A percentile compares a stretch with the other conserved stretches of the same genome.
These are phyloP conservation scores for Termitomyces sp. DNA, from an alignment of 768 basidiomycete species.

Conservation along the genomic window DNA sequence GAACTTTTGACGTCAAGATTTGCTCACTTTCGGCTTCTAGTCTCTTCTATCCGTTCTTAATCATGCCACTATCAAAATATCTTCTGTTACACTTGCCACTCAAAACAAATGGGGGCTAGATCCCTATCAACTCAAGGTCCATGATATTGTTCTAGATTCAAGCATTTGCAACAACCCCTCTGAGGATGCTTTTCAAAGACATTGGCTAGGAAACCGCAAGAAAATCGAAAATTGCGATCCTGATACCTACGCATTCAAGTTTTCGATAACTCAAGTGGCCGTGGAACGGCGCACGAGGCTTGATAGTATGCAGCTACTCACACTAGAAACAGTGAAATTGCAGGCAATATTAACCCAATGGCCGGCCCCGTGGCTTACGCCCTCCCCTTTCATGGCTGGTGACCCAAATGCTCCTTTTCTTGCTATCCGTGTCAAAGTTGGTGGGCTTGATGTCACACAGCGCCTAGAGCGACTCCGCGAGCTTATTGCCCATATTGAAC, in stretches of 20 bases:
- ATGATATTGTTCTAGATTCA: slow-evolving; percentile 33
- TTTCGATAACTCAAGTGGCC: slow-evolving; percentile 35
- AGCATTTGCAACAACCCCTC: slow-evolving; percentile 41
- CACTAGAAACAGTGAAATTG: slow-evolving; percentile 33
- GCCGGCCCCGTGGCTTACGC: slow-evolving; percentile 51
- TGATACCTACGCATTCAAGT: slow-evolving; percentile 41
- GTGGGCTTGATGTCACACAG: slow-evolving; percentile 45
- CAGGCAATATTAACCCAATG: slow-evolving; percentile 50
- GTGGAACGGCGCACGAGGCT: slow-evolving; percentile 37
- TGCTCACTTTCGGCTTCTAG: slow-evolving; percentile 21
- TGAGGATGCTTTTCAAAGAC: slow-evolving; percentile 37
- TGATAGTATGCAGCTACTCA: slow-evolving; percentile 35
- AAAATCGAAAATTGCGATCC: slow-evolving; percentile 32
- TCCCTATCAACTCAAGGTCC: slow-evolving; percentile 39
- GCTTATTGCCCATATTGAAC: slow-evolving; percentile 19
- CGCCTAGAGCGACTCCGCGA: slow-evolving; percentile 46
- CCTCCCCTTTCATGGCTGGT: slow-evolving; percentile 43
- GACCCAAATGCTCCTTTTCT: slow-evolving; percentile 58
- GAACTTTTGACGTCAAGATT: not conserved
- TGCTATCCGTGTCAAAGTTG: slow-evolving; percentile 38
- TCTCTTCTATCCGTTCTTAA: slow-evolving; percentile 42
- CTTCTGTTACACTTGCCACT: slow-evolving; percentile 41
- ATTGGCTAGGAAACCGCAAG: slow-evolving; percentile 44
- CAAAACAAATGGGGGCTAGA: slow-evolving; percentile 25
- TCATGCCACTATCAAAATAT: slow-evolving; percentile 35